phyloP scores from a whole-genome alignment of 768 basidiomycete species.

The Trametes meyenii region DNA sequence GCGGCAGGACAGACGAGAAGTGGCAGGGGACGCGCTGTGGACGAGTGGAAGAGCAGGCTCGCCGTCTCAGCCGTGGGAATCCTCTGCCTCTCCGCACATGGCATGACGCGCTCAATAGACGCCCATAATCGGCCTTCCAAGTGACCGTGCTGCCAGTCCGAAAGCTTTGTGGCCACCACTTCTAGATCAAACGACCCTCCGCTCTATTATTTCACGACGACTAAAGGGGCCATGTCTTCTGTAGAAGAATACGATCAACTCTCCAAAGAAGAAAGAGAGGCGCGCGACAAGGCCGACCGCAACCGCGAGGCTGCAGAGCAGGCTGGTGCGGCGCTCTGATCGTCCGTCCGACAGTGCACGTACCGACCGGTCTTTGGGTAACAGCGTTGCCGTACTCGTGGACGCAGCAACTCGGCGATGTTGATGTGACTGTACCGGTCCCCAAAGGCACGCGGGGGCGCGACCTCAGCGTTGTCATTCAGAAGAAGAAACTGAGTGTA shows the following conservation, averaged over 20 bases:
- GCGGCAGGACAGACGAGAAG: constrained; percentile 1
- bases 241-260: constrained; percentile 74
- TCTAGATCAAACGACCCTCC: constrained; percentile 28
- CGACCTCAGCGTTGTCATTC: constrained; percentile 72
- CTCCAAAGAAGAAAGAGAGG: constrained; percentile 73
- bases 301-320: constrained; percentile 79
- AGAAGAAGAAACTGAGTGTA: constrained; percentile 82
- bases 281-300: constrained; percentile 66
- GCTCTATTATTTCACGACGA: constrained; percentile 24
- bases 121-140: constrained; percentile 1
- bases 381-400: constrained; percentile 88
- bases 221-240: constrained; percentile 35
- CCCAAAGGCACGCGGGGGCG: constrained; percentile 84
- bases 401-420: constrained; percentile 87
- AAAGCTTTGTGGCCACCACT: neutral
- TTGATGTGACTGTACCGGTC: constrained; percentile 82
- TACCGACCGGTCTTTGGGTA: constrained; percentile 18
- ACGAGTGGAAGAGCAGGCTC: constrained; percentile 14
- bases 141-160: neutral
- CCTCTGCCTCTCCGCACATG: constrained; percentile 13
- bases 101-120: constrained; percentile 3
- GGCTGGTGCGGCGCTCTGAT: constrained; percentile 56
- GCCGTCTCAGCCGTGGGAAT: constrained; percentile 14
- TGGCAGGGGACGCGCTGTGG: constrained; percentile 12
- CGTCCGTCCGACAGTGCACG: constrained; percentile 27